Evolutionary conservation across 2,329 filamentous ascomycete species (phyloP), one percentile per base, ranked within the genome.

Genomic region (Aspergillus glaucus): DNA sequence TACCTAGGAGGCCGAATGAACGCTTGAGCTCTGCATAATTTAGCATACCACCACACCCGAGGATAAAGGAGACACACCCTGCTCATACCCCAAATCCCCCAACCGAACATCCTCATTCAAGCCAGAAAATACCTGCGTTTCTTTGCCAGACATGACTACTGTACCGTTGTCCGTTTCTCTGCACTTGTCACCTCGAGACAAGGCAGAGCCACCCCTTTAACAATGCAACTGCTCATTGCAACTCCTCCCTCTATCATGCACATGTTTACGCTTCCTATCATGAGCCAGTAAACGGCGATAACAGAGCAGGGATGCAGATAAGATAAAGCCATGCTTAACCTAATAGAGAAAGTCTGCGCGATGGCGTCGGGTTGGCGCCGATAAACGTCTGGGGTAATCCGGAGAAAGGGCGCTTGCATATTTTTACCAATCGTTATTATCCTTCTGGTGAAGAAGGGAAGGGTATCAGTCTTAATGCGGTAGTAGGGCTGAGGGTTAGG

Each of bases 1-100:
- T 82, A 32, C 78, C 78, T 24, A 81, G 54, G 5, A 80, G 61
- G 8, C 75, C 70, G 55, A 81, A 82, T 7, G 71, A 76, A 7
- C 79, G 75, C 59, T 79, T 79, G 54, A 82, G 71, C 61, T 82
- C 78, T 78, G 50, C 21, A 44, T 30, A 43, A 50, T 41, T 41
- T 26, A 6, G 9, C 26, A 37, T 7, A 30, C 9, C n/a, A 21
- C 1, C 8, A 21, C 37, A 22, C 10, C 4, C 10, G 5, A 40
- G 15, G 4, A 22, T 19, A 14, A 40, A 41, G 7, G 3, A 40
- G 6, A 36, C 17, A 50, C 52, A 67, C 66, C 66, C 51, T 70
- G 68, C 57, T 70, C 64, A 51, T 71, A 70, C 21, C 68, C 68
- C 50, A 71, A 39, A 41, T 67, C 58, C 50, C 64, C 65, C n/a